Evolutionary conservation across 345 rosid species (phyloP).

Genomic region (Eucalyptus tenuipes): DNA sequence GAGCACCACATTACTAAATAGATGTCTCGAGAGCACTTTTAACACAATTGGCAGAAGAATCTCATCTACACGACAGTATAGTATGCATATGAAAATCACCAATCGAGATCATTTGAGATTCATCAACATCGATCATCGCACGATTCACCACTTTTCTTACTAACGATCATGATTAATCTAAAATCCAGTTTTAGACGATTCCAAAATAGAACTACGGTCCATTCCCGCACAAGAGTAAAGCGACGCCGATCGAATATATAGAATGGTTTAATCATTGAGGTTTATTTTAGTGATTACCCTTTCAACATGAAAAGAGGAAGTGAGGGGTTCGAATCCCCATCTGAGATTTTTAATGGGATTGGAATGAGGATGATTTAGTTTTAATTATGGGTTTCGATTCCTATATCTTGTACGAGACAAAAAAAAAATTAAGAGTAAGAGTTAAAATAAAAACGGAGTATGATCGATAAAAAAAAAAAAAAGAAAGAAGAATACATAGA

Average conservation of each 20-base stretch:
- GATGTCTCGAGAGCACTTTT: background rate
- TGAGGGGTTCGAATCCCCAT: accelerated
- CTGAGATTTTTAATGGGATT: accelerated
- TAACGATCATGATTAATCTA: background rate
- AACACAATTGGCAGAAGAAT: accelerated
- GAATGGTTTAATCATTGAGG: accelerated
- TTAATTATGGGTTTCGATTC: accelerated
- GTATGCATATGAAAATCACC: background rate
- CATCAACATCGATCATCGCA: background rate
- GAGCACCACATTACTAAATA: background rate
- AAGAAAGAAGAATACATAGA: too few species aligned
- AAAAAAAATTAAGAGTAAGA: too few species aligned
- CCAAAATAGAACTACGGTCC: background rate
- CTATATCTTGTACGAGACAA: accelerated
- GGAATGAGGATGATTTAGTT: too few species aligned
- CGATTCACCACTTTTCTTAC: accelerated
- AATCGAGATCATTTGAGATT: accelerated
- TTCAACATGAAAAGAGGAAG: accelerated
- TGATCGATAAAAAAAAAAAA: accelerated
- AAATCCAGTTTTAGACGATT: background rate
- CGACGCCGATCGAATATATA: accelerated
- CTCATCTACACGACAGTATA: accelerated
- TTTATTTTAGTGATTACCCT: accelerated
- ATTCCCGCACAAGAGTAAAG: background rate
- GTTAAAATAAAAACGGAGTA: accelerated